A percentile compares a stretch with the other conserved stretches of the same genome.
Evolutionary conservation across 1,284 basidiomycete species (phyloP).

Genomic region (Fomitopsis betulina): DNA sequence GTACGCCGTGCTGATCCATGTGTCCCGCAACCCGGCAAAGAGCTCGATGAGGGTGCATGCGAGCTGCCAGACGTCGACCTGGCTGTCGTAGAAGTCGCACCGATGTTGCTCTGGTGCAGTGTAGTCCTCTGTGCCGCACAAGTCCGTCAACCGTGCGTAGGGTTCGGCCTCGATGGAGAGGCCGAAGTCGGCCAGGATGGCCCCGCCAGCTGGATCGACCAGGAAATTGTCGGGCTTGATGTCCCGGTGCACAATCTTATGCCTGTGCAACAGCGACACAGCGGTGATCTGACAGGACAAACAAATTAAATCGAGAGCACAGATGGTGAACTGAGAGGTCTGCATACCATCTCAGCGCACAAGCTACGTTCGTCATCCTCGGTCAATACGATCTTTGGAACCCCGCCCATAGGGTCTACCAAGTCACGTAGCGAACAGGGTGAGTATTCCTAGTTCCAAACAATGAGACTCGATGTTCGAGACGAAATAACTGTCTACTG

Average conservation of each 20-base stretch:
- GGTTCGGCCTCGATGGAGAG: constrained; percentile 31
- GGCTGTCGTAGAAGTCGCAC: no score
- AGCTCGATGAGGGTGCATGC: no score
- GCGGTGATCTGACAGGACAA: constrained; percentile 13
- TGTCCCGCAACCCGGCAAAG: no score
- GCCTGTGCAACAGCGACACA: constrained; percentile 12
- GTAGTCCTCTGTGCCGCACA: constrained; percentile 18
- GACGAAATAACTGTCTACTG: no score
- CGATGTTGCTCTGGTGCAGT: constrained; percentile 15
- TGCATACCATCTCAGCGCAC: constrained; percentile 16
- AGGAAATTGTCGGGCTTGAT: constrained; percentile 25
- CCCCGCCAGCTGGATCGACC: constrained; percentile 14
- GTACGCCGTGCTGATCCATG: no score
- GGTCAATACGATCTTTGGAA: background rate
- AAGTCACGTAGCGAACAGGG: no score
- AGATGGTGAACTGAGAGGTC: background rate
- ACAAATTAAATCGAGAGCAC: background rate
- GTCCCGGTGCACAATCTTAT: constrained; percentile 19
- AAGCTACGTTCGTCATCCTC: constrained; percentile 3
- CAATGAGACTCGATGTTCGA: background rate
- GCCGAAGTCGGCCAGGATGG: constrained; percentile 20
- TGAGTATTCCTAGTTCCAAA: no score
- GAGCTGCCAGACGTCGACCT: no score
- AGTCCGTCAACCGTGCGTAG: constrained; percentile 17
- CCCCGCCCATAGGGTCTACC: no score